Conservation (phyloP, 2,329 filamentous ascomycete species). For the Byssothecium circinans region DNA sequence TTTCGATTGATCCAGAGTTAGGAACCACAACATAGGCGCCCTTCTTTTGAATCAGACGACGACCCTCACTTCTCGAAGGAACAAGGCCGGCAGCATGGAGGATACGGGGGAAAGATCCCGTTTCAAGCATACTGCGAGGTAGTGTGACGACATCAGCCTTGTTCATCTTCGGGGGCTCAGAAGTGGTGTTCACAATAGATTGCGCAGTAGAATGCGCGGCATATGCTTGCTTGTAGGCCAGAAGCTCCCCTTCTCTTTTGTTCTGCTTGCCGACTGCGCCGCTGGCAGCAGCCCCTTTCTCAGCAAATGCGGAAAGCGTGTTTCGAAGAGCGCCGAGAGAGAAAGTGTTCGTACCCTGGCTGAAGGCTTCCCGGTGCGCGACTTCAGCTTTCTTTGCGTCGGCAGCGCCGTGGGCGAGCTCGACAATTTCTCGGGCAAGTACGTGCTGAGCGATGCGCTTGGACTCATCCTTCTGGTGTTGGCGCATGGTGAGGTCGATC, state of each 20-base stretch:
- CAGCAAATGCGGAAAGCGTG: constrained; percentile 12
- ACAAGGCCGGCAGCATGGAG: constrained; percentile 63
- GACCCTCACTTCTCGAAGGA: constrained; percentile 58
- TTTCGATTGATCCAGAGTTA: constrained; percentile 47
- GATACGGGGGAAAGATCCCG: constrained; percentile 60
- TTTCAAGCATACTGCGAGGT: constrained; percentile 58
- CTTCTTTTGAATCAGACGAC: constrained; percentile 57
- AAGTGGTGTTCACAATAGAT: constrained; percentile 9
- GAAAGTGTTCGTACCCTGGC: constrained; percentile 33
- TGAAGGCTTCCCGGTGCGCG: constrained; percentile 56
- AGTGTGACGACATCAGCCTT: constrained; percentile 60
- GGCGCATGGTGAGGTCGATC: constrained; percentile 68
- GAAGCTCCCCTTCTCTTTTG: constrained; percentile 17
- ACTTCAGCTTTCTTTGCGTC: constrained; percentile 65
- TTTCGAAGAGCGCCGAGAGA: constrained; percentile 29
- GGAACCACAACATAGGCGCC: constrained; percentile 60
- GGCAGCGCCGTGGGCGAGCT: constrained; percentile 72
- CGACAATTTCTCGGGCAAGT: constrained; percentile 79
- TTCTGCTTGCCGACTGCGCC: constrained; percentile 4
- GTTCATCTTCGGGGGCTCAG: constrained; percentile 43
- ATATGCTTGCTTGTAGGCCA: constrained; percentile 31
- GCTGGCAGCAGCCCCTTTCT: neutral
- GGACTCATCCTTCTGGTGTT: constrained; percentile 68
- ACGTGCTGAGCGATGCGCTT: constrained; percentile 79
- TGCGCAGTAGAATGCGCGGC: constrained; percentile 20